Evolutionary conservation across 495 filamentous ascomycete species (phyloP).

Genomic region (Penicillium roqueforti): DNA sequence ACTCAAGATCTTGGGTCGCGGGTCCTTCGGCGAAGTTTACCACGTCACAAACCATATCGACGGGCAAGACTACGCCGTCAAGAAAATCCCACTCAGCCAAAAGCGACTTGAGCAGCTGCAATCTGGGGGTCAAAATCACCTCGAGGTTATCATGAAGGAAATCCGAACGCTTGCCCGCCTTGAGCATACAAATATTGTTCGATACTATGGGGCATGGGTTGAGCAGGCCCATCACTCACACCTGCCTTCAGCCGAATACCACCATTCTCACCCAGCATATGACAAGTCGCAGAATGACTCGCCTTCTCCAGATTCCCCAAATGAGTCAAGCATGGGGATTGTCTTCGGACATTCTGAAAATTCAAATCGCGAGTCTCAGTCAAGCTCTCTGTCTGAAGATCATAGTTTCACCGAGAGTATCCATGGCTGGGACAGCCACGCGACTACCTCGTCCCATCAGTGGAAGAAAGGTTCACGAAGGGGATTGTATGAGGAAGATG

Average conservation of each 20-base stretch:
- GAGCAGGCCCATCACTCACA: constrained; percentile 39
- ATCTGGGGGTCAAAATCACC: constrained; percentile 41
- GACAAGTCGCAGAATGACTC: constrained; percentile 15
- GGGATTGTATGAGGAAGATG: constrained; percentile 33
- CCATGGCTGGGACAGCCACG: constrained; percentile 23
- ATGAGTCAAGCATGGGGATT: constrained; percentile 40
- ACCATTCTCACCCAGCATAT: constrained; percentile 16
- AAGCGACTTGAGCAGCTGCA: constrained; percentile 44
- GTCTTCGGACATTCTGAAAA: constrained; percentile 38
- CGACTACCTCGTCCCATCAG: constrained; percentile 24
- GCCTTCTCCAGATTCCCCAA: constrained; percentile 13
- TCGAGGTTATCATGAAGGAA: constrained; percentile 51
- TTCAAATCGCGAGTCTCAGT: constrained; percentile 11
- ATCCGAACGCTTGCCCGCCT: constrained; percentile 51
- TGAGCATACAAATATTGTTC: constrained; percentile 51
- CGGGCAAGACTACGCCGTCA: constrained; percentile 49
- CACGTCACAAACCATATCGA: constrained; percentile 50
- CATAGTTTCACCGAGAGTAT: constrained; percentile 18
- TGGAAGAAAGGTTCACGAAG: constrained; percentile 32
- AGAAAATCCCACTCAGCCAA: constrained; percentile 50
- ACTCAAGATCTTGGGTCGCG: constrained; percentile 44
- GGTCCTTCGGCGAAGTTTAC: constrained; percentile 52
- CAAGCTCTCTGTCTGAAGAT: constrained; percentile 25
- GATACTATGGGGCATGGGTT: constrained; percentile 52
- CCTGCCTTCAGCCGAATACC: constrained; percentile 14